phyloP scores from a whole-genome alignment of 192 early-diverging fungal genomes.

The Rhizoclosmatium sp. region DNA sequence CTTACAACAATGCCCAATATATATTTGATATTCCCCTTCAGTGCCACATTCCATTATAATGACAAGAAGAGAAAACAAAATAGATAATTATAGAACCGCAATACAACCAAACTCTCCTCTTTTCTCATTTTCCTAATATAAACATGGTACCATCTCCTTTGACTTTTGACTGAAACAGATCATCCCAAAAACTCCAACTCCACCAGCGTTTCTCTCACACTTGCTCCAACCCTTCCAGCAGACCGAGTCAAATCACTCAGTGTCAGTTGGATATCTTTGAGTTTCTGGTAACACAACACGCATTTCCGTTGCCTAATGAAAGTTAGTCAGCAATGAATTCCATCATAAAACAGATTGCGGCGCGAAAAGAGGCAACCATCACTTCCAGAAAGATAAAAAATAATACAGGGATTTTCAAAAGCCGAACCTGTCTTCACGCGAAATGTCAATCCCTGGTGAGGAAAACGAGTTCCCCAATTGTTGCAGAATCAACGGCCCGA shows the following conservation, averaged over 20 bases:
- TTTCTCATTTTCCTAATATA: background rate
- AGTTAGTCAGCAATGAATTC: background rate
- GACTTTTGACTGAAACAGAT: background rate
- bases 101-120: background rate
- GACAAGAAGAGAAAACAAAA: background rate
- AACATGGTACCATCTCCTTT: background rate
- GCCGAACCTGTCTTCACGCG: conserved; percentile 50
- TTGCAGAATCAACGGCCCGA: conserved; percentile 48
- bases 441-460: conserved; percentile 50
- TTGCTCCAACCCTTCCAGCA: conserved; percentile 47
- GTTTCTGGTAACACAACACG: conserved; percentile 34
- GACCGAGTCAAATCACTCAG: conserved; percentile 48
- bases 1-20: background rate
- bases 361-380: background rate
- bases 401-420: background rate
- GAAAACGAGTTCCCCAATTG: conserved; percentile 31
- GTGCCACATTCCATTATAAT: background rate
- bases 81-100: background rate
- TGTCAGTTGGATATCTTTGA: conserved; percentile 39
- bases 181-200: conserved; percentile 39
- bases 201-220: conserved; percentile 47
- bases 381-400: background rate
- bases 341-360: background rate
- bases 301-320: conserved; percentile 42
- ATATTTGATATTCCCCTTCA: background rate